These are phyloP conservation scores for Yarrowia divulgata DNA, from an alignment of 805 yeast genomes.

Conservation along the genomic window DNA sequence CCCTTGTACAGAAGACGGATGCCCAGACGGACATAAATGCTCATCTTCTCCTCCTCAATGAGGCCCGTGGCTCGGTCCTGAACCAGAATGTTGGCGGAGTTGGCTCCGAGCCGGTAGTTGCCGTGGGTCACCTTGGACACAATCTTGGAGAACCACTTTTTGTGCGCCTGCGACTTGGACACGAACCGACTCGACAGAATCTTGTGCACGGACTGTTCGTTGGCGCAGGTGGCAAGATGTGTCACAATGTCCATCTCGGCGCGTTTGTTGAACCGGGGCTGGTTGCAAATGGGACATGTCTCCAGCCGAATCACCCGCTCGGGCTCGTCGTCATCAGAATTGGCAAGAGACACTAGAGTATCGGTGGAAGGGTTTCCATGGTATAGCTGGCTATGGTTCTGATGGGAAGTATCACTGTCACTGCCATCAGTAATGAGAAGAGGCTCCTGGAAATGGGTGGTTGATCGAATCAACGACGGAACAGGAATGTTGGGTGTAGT, in stretches of 20 bases:
- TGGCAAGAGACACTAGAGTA: conserved; percentile 25
- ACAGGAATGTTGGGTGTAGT: not conserved
- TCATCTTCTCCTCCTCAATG: conserved; percentile 91
- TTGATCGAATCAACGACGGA: conserved; percentile 7
- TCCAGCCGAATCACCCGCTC: conserved; percentile 64
- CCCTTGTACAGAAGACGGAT: conserved; percentile 84
- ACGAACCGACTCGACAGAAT: conserved; percentile 72
- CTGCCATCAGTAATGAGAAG: not conserved
- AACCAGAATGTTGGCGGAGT: conserved; percentile 92
- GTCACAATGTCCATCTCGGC: conserved; percentile 75
- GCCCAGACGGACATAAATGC: conserved; percentile 85
- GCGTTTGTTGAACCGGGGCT: conserved; percentile 60
- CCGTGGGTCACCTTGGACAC: conserved; percentile 88
- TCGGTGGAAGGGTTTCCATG: conserved; percentile 11
- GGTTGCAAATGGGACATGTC: conserved; percentile 81
- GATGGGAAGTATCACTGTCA: not conserved
- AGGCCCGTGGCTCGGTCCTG: conserved; percentile 91
- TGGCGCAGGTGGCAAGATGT: conserved; percentile 86
- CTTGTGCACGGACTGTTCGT: conserved; percentile 72
- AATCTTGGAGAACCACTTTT: conserved; percentile 86
- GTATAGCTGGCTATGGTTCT: not conserved
- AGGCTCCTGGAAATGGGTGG: conserved; percentile 11
- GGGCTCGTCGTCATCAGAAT: conserved; percentile 41
- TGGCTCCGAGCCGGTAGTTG: conserved; percentile 80
- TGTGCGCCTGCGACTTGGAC: conserved; percentile 80